Conservation (phyloP, 176 grass and related monocot genomes). For the Eleusine indica region DNA sequence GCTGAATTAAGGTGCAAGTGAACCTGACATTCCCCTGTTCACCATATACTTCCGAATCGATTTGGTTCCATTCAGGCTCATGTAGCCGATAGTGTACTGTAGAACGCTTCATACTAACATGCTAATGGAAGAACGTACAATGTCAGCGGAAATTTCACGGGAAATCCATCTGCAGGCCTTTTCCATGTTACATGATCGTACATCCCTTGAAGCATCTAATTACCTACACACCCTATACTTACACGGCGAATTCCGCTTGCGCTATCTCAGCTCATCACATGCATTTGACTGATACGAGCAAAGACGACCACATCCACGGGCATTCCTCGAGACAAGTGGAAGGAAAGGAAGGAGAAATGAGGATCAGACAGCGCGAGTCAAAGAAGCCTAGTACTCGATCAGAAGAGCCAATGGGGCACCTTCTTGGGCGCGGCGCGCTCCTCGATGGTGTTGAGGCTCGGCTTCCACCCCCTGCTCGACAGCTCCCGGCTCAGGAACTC, state of each 20-base stretch:
- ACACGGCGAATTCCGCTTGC: conserved; percentile 25
- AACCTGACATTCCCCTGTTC: not conserved
- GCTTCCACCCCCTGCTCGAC: conserved; percentile 85
- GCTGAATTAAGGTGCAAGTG: conserved; percentile 10
- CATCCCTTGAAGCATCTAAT: not conserved
- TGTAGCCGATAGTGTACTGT: not conserved
- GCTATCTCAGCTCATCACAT: conserved; percentile 43
- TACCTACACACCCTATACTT: conserved; percentile 27
- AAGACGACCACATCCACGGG: conserved; percentile 9
- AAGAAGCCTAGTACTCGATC: conserved; percentile 28
- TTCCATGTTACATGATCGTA: not conserved
- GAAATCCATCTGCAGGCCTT: not conserved
- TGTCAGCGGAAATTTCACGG: not conserved
- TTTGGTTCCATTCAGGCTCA: not conserved
- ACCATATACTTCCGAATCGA: not conserved
- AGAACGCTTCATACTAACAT: not conserved
- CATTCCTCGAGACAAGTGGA: conserved; percentile 18
- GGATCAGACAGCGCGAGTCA: conserved; percentile 30
- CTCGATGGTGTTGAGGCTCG: conserved; percentile 79
- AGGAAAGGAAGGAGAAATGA: not conserved
- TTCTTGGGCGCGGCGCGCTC: conserved; percentile 67
- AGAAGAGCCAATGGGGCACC: conserved; percentile 84
- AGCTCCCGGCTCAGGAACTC: conserved; percentile 80
- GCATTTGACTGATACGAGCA: not conserved
- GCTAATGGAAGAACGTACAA: not conserved